Conservation (phyloP, 345 rosid genomes). For the Zanthoxylum bungeanum region DNA sequence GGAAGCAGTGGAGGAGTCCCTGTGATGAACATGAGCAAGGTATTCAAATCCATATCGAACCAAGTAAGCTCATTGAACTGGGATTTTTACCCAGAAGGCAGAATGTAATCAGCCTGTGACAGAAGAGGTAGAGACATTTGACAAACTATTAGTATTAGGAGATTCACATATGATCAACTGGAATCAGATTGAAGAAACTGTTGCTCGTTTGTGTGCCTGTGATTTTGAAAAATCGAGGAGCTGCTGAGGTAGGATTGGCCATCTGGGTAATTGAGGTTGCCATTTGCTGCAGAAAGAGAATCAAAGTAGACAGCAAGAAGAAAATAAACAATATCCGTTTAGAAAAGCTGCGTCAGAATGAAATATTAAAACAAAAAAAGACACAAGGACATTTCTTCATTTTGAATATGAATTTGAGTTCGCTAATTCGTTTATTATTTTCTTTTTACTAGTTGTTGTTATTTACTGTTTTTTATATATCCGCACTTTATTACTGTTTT, state of each 20-base stretch:
- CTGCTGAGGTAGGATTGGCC: conserved; percentile 52
- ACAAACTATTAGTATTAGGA: no score
- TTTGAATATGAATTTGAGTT: no score
- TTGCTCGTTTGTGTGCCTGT: conserved; percentile 37
- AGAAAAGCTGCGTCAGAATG: no score
- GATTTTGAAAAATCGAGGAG: conserved; percentile 65
- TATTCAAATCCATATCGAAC: conserved; percentile 67
- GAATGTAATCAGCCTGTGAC: conserved; percentile 65
- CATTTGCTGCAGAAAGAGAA: conserved; percentile 56
- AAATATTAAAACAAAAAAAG: no score
- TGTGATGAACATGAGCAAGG: conserved; percentile 66
- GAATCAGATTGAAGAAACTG: not conserved
- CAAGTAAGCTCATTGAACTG: conserved; percentile 61
- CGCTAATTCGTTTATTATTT: no score
- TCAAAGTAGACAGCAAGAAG: conserved; percentile 63
- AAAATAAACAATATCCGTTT: no score
- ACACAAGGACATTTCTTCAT: no score
- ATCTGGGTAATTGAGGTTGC: conserved; percentile 57
- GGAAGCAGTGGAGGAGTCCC: conserved; percentile 67
- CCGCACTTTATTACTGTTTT: no score
- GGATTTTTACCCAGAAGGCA: conserved; percentile 81
- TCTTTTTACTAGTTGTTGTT: no score
- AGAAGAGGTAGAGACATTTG: no score
- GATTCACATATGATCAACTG: not conserved
- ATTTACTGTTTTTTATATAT: no score